Base-by-base conservation (phyloP, 2,329 filamentous ascomycete genomes). In the Clonostachys chloroleuca region DNA sequence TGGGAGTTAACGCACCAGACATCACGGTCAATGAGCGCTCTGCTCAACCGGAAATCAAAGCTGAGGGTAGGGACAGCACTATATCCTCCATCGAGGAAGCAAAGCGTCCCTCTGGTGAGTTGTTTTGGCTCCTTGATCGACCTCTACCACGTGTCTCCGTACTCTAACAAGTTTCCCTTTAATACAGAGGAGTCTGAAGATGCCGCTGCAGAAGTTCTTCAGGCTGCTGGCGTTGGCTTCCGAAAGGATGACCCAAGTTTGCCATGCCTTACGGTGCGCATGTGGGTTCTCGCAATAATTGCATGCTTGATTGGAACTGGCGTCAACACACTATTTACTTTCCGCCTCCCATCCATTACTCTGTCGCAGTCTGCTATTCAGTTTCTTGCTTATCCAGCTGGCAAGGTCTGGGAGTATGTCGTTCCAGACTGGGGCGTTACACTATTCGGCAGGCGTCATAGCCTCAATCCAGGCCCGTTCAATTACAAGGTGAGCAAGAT, bases 241-340 rank as follows among this genome's bases (percentile, higher is more conserved):
- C 24, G 24, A 30, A 70, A 75, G 34, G 78, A 81, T 49, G 71
- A 78, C 51, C 70, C 74, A 0, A 55, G 47, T 9, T 61, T 67
- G 30, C 77, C 77, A 1, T 68, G 65, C 40, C 73, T 72, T 10
- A 81, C 78, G 0, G 69, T 81, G 17, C 70, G 77, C 1, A 69
- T 72, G 10, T 80, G 75, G 75, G 54, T 59, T 9, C 72, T 80
- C 7, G 24, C 24, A 30, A 30, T 30, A 30, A 30, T 30, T 30
- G 77, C 76, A 2, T 54, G 75, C 5, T 48, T 72, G 12, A 45
- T 72, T 12, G 63, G 76, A 12, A 64, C 71, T 16, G 72, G 74
- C 42, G 64, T 75, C 54, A 81, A 82, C 50, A 72, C 77, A 58
- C 68, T 82, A 45, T 81, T 83, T 56, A 73, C 69, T 6, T 71